These are phyloP conservation scores for Pyrus pyrifolia DNA, from an alignment of 306 rosid genomes.

Conservation along the genomic window DNA sequence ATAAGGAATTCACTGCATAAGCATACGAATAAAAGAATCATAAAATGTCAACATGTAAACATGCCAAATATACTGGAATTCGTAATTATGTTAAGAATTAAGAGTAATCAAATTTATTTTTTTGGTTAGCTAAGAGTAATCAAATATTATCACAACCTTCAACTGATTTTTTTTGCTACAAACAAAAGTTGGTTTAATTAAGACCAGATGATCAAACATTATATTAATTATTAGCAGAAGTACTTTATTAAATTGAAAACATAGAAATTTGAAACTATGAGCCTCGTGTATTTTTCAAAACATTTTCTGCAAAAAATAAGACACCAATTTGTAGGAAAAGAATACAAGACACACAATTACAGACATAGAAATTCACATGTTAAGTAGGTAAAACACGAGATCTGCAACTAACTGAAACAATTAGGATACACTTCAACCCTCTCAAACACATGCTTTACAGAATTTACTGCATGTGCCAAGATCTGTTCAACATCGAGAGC, in stretches of 20 bases:
- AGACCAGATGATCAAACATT: background rate
- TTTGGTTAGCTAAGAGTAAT: too few species aligned
- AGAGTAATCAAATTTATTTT: too few species aligned
- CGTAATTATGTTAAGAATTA: too few species aligned
- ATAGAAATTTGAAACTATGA: background rate
- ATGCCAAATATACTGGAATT: too few species aligned
- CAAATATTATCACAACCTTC: too few species aligned
- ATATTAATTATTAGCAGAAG: background rate
- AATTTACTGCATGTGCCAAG: background rate
- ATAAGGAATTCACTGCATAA: background rate
- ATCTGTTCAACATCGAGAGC: background rate
- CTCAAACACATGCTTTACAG: background rate
- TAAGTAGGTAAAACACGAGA: background rate
- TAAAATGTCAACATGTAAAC: background rate
- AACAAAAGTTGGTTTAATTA: too few species aligned
- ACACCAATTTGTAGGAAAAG: background rate
- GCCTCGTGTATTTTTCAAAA: background rate
- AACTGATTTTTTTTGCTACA: too few species aligned
- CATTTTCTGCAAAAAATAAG: background rate
- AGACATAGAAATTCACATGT: background rate
- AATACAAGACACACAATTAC: background rate
- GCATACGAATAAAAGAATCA: background rate
- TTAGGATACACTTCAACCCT: background rate
- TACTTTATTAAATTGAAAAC: background rate
- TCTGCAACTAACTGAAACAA: background rate